Evolutionary conservation across 371 early-diverging fungal genomes (phyloP), one percentile per base, ranked within the genome.

Genomic region (Rhizomucor pusillus): DNA sequence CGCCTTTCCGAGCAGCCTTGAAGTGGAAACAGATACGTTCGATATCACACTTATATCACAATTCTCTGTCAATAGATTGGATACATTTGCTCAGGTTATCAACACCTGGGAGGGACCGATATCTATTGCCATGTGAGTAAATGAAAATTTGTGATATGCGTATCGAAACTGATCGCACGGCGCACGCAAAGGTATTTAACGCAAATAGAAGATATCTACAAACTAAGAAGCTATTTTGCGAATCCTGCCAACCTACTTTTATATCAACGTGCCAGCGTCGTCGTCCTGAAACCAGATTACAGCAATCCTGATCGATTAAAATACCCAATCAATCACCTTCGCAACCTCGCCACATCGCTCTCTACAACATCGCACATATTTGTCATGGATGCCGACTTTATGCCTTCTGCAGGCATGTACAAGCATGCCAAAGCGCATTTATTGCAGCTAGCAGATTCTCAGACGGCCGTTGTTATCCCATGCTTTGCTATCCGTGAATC

Each of bases 371-470:
- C 76, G 5, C 80, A 80, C 53, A 69, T 79, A 7, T 73, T 79
- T 62, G 80, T 82, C 19, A 75, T 85, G 24, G 85, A 87, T 53
- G 85, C 84, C 4, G 87, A 86, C 51, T 86, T 86, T 57, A 65
- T 75, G 7, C 85, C 85, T 10, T 73, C 78, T 1, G 44, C 52
- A 1, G 61, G 65, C 14, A 55, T 87, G 5, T 79, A 81, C 41
- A 47, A 41, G 2, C 66, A 65, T 19, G 62, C 76, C 3, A 52
- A 52, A 20, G 54, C 65, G 2, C 41, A 52, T 1, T 49, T 80
- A 3, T 44, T 80, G 16, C 66, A 67, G 2, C 48, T 47, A 2
- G 48, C 78, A 3, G 43, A 60, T 22, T 45, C 36, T 45, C 60
- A 52, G 25, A 49, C 47, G 5, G 83, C 82, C 6, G 70, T 77